Base-by-base conservation (phyloP, 495 filamentous ascomycete species). In the Xylaria longipes region DNA sequence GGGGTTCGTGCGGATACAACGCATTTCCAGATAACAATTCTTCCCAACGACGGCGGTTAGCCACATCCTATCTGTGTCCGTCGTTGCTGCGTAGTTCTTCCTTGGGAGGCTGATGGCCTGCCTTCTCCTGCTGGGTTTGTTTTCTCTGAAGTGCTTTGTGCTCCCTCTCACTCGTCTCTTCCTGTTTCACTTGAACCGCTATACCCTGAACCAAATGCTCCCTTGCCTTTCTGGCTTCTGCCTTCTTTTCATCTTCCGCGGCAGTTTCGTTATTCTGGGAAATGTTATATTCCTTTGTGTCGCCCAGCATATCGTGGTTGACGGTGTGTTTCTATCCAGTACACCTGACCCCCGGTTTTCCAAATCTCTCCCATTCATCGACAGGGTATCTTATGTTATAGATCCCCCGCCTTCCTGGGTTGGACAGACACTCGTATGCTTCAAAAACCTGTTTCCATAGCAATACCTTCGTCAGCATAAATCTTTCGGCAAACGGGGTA, bases 351-450 rank as follows among this genome's bases (percentile, higher is more conserved):
- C 0, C 57, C 20, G 3, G 6, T 0, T n/a, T 35, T 20, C 3
- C 15, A 31, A 14, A 37, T 33, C 22, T 17, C 60, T 6, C 60
- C 37, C 20, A 11, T 27, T 37, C 39, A 0, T 4, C 60, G 22
- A 5, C 39, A 8, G 35, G 7, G 14, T 27, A 45, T 45, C 5
- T 27, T 2, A 25, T 12, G 22, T 63, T n/a, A n/a, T 43, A 63
- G 5, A 43, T 17, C n/a, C 4, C 12, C n/a, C 60, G 60, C 11
- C 37, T 33, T 5, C 11, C 20, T 17, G 12, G 35, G 39, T 45
- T 22, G 11, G 35, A 22, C 22, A 63, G 37, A 15, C 60, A 63
- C 1, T 43, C 37, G 37, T 63, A 63, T 63, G 60, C 60, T 45
- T 63, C 37, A 3, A 2, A 12, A 15, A 39, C 39, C 60, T 63